phyloP scores from a whole-genome alignment of 441 rosid species.

The Populus hybrid region DNA sequence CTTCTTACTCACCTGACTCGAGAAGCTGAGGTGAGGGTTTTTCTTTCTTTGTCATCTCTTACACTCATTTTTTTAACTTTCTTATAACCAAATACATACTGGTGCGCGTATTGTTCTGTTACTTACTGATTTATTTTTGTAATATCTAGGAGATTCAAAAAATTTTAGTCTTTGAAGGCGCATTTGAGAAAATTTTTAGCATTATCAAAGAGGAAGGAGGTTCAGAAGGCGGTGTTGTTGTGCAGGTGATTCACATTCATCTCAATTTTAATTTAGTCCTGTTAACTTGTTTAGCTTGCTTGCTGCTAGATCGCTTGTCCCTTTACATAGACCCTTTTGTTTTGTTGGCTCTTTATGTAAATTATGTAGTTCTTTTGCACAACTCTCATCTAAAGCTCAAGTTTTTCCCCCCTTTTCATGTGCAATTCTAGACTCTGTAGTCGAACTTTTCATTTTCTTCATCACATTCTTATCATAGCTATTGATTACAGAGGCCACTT shows the following conservation, averaged over 20 bases:
- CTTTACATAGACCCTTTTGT: neutral
- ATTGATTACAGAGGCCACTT: neutral
- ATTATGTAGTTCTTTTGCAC: neutral
- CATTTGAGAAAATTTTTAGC: conserved; percentile 91
- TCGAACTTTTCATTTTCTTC: neutral
- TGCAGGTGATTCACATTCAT: conserved; percentile 61
- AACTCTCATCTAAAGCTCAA: neutral
- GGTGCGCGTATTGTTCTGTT: conserved; percentile 1
- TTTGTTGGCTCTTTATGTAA: neutral
- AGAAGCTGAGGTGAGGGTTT: conserved; percentile 77
- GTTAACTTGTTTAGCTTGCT: conserved; percentile 17
- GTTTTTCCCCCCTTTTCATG: neutral
- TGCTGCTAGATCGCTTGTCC: neutral
- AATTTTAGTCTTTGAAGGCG: conserved; percentile 97
- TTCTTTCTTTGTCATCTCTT: neutral
- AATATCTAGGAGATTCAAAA: conserved; percentile 87
- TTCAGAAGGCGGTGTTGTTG: conserved; percentile 97
- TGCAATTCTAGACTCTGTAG: neutral
- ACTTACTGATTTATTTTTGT: conserved; percentile 25
- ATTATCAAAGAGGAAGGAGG: conserved; percentile 96
- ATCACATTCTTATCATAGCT: neutral
- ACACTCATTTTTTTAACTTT: conserved; percentile 9
- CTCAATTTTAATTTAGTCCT: neutral
- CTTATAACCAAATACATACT: conserved; percentile 11
- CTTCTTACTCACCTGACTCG: conserved; percentile 98